phyloP scores from a whole-genome alignment of 768 basidiomycete genomes.

The Candolleomyces efflorescens region DNA sequence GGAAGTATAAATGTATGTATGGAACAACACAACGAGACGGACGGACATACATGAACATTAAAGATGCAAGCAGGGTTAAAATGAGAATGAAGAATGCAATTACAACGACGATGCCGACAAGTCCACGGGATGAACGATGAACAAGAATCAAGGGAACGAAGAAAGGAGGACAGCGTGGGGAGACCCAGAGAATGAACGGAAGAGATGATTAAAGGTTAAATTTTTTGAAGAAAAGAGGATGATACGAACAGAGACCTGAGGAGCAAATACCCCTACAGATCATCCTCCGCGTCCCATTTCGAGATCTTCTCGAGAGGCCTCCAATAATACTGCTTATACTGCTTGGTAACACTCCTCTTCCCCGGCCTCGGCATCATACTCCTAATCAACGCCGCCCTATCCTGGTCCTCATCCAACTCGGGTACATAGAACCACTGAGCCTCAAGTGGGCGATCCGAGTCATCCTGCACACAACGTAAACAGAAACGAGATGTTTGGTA shows the following conservation, averaged over 20 bases:
- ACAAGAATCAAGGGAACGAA: background rate
- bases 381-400: slow-evolving; percentile 61
- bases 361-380: slow-evolving; percentile 74
- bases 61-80: background rate
- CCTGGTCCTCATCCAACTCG: slow-evolving; percentile 64
- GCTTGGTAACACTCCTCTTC: slow-evolving; percentile 75
- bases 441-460: slow-evolving; percentile 47
- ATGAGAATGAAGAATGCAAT: background rate
- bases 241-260: background rate
- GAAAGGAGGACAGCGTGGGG: background rate
- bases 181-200: background rate
- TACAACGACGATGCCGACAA: background rate
- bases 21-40: no score
- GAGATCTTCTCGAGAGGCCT: slow-evolving; percentile 67
- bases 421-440: slow-evolving; percentile 77
- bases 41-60: no score
- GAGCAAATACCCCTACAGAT: slow-evolving; percentile 24
- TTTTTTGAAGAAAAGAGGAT: background rate
- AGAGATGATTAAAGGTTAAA: background rate
- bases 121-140: background rate
- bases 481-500: background rate
- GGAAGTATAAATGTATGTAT: no score
- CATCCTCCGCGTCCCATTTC: slow-evolving; percentile 73
- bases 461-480: slow-evolving; percentile 35
- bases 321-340: slow-evolving; percentile 85